Evolutionary conservation across 140 eudicot species (phyloP), one percentile per base, ranked within the genome.

Genomic region (Ambrosia hybrid): DNA sequence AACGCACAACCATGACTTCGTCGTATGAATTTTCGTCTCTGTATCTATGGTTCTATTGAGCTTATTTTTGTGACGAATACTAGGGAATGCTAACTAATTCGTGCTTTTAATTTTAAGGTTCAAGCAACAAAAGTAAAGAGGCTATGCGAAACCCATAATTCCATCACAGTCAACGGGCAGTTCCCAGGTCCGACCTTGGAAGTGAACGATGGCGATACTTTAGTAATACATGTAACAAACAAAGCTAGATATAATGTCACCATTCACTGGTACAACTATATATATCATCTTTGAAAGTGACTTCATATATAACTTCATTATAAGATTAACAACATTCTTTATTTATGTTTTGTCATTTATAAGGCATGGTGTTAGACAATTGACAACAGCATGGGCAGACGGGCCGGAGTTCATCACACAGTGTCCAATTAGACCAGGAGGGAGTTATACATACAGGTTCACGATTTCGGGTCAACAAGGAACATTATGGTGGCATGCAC

Each of bases 401-500:
- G 99, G 99, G 33, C 99, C 99, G 0, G 99, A 90, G 67, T 94
- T 90, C 61, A 81, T 94, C 49, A 94, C 99, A 5, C 99, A 94
- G n/a, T 94, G 99, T 79, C 99, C 99, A 0, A 94, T 94, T 72
- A 85, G 90, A 73, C 99, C 99, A 33, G 99, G 99, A 51, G 85
- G 80, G 36, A 94, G 92, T 73, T 94, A 90, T 87, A 94, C 94
- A 0, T 90, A 94, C 56, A 60, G 90, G 61, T 90, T 93, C 55
- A 90, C 84, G 5, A 88, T 93, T 71, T 80, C 80, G 51, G 97
- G 97, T 13, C 96, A 94, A 72, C 96, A 88, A 86, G 99, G 99
- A 34, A 93, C 98, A 4, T 79, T 93, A 0, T 93, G 99, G 99
- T 94, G 99, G 99, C 97, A 94, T 67, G 98, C 98, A n/a, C 98